A percentile compares a stretch with the other conserved stretches of the same genome.
Evolutionary conservation across 805 yeast genomes (phyloP).

Genomic region (Lachancea sp.): DNA sequence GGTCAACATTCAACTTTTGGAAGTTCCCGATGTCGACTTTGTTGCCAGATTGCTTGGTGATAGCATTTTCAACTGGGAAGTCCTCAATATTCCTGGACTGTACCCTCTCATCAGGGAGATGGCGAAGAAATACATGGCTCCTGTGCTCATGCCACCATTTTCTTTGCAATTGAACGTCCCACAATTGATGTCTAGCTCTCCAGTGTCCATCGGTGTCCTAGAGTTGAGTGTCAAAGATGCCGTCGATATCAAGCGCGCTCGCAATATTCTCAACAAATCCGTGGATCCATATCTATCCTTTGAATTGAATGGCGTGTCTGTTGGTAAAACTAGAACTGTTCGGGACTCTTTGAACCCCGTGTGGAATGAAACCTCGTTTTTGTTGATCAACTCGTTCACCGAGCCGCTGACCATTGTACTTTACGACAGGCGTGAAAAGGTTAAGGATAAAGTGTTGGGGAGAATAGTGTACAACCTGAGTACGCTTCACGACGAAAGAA

Average conservation of each 20-base stretch:
- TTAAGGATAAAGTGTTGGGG: constrained; percentile 77
- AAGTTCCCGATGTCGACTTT: constrained; percentile 86
- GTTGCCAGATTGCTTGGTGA: constrained; percentile 69
- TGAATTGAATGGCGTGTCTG: constrained; percentile 50
- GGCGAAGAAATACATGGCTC: constrained; percentile 82
- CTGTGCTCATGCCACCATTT: constrained; percentile 81
- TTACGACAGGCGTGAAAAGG: constrained; percentile 67
- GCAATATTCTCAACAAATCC: constrained; percentile 61
- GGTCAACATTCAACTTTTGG: constrained; percentile 74
- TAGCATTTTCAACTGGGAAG: constrained; percentile 78
- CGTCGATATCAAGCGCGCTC: constrained; percentile 59
- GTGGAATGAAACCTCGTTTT: constrained; percentile 74
- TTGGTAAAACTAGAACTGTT: constrained; percentile 65
- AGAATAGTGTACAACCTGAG: constrained; percentile 67
- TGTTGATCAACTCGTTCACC: constrained; percentile 66
- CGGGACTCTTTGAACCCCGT: constrained; percentile 63
- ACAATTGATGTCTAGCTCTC: constrained; percentile 81
- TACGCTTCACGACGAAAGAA: constrained; percentile 47
- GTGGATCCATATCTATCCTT: constrained; percentile 84
- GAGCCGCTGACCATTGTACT: constrained; percentile 74
- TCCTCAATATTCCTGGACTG: constrained; percentile 82
- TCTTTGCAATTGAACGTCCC: constrained; percentile 91
- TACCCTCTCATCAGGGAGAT: constrained; percentile 75
- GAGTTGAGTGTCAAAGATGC: constrained; percentile 65
- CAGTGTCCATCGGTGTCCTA: constrained; percentile 82